Percentiles rank a stretch among this genome's conserved stretches.
phyloP scores from a whole-genome alignment of 257 asterid species.

The Capsicum rhomboideum region DNA sequence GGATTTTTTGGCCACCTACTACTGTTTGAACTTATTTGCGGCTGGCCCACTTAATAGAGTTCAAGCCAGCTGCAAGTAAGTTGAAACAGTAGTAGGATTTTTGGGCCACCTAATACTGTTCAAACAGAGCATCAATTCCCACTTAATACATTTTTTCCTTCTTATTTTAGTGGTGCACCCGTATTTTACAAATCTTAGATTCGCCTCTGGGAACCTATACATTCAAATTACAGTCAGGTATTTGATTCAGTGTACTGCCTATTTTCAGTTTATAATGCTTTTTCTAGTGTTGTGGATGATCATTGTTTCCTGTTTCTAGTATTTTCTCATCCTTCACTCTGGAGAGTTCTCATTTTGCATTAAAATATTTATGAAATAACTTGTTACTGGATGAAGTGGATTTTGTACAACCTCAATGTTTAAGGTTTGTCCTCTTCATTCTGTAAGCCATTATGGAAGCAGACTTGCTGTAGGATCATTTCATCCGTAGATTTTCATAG shows the following conservation, averaged over 20 bases:
- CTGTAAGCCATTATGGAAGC: background rate
- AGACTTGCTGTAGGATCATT: background rate
- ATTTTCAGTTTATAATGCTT: background rate
- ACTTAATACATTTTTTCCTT: too few species aligned
- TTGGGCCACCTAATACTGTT: too few species aligned
- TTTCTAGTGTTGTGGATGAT: background rate
- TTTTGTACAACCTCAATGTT: constrained; percentile 95
- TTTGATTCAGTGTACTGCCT: background rate
- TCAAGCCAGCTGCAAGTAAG: too few species aligned
- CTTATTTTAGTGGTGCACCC: too few species aligned
- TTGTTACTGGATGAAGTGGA: too few species aligned
- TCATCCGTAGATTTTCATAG: background rate
- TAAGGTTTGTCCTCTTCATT: constrained; percentile 40
- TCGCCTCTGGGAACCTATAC: constrained; percentile 88
- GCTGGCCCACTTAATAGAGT: too few species aligned
- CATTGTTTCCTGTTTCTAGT: background rate
- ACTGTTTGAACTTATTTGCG: background rate
- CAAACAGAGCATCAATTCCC: too few species aligned
- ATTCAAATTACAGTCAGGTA: constrained; percentile 77
- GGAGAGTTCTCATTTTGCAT: background rate
- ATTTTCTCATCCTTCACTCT: background rate
- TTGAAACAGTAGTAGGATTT: too few species aligned
- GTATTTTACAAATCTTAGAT: too few species aligned
- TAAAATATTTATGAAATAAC: too few species aligned
- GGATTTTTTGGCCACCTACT: background rate